Base-by-base conservation (phyloP, 2,329 filamentous ascomycete species). In the Intubia oerlemansii region DNA sequence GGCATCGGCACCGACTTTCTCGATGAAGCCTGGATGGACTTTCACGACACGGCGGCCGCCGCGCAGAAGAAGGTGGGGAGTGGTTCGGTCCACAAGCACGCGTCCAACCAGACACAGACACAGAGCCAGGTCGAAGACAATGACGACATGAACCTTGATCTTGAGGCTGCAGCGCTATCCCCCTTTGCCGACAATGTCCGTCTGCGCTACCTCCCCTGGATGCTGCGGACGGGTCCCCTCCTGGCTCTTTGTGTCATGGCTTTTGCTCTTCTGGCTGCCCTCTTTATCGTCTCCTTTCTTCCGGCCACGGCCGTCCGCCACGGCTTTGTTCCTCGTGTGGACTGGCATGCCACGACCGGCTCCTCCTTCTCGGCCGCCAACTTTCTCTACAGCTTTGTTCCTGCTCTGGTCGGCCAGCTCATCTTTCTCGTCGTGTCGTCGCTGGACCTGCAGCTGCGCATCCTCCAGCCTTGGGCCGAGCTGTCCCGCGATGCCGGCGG, bases 341-440 rank as follows among this genome's bases (percentile, higher is more conserved):
- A n/a, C n/a, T n/a, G n/a, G n/a, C n/a, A n/a, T n/a, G 52, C 58
- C 8, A 68, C 73, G 0, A 53, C 57, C 3, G 67, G 79, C 1
- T 54, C 62, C 4, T 42, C 50, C 0, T 93, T 90, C 49, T 90
- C 80, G 2, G 58, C 78, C 1, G 79, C 81, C 28, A 81, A 92
- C 49, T 93, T 93, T 51, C 53, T 92, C 28, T 93, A 82, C 54
- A 69, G 66, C 35, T 81, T 84, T 48, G 32, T 84, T 14, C 77
- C 78, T 1, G 66, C 72, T 3, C 39, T 76, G 1, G 44, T 82
- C 17, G 78, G 71, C 5, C 65, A 71, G 41, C 38, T 76, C 11
- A 51, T 79, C 27, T 77, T 73, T 44, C 59, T 81, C 25, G 46
- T 62, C 28, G 71, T 79, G 45, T 64, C 76, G 35, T 60, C 64